phyloP scores from a whole-genome alignment of 495 filamentous ascomycete genomes.

The Penicillium daleae region DNA sequence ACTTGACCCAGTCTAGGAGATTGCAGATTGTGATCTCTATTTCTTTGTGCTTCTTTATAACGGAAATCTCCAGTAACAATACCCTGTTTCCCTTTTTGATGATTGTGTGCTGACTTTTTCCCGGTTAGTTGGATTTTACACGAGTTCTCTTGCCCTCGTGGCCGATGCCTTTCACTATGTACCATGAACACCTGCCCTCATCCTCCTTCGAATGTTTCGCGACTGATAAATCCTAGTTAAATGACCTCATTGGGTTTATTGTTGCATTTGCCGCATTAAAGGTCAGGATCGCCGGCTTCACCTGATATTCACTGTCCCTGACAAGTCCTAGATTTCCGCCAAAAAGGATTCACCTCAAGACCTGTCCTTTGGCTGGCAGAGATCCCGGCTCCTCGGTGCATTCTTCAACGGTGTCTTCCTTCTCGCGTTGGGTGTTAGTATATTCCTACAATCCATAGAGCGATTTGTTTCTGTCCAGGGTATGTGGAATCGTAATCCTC shows the following conservation, averaged over 20 bases:
- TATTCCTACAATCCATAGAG: slow-evolving; percentile 86
- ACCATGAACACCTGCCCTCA: background rate
- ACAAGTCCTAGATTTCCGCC: slow-evolving; percentile 1
- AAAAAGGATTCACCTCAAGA: slow-evolving; percentile 35
- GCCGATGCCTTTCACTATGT: slow-evolving; percentile 91
- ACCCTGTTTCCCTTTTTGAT: background rate
- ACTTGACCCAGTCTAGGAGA: background rate
- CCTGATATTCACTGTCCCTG: background rate
- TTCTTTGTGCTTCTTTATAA: background rate
- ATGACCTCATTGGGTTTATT: slow-evolving; percentile 83
- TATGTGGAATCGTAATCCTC: slow-evolving; percentile 18
- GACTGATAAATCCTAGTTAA: slow-evolving; percentile 58
- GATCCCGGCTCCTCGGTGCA: slow-evolving; percentile 84
- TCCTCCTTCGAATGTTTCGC: background rate
- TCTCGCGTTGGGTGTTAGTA: slow-evolving; percentile 87
- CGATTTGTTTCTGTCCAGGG: slow-evolving; percentile 64
- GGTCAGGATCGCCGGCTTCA: slow-evolving; percentile 40
- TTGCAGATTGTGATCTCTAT: background rate
- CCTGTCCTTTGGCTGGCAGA: slow-evolving; percentile 69
- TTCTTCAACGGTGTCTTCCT: slow-evolving; percentile 92
- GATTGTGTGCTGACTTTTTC: background rate
- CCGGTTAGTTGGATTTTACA: slow-evolving; percentile 61
- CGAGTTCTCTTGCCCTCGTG: slow-evolving; percentile 76
- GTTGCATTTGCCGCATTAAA: slow-evolving; percentile 86
- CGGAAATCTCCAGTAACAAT: background rate